Percentiles rank a stretch among this genome's conserved stretches.
phyloP scores from a whole-genome alignment of 371 early-diverging fungal species.

The Zopfochytrium polystomum region DNA sequence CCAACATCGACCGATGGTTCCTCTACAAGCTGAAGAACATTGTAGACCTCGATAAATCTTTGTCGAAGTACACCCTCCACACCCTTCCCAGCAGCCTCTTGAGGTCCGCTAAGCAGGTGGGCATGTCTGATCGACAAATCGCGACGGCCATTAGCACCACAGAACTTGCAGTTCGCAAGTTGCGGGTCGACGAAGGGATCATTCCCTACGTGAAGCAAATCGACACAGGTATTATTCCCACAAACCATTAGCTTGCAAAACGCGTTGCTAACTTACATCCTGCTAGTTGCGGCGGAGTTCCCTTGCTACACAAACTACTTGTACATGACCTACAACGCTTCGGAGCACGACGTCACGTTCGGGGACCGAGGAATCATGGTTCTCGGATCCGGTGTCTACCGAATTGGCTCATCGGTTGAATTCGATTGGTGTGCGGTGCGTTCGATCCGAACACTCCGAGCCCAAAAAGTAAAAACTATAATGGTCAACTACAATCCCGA shows the following conservation, averaged over 20 bases:
- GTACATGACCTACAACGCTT: conserved; percentile 93
- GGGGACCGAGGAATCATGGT: conserved; percentile 90
- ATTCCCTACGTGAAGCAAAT: conserved; percentile 94
- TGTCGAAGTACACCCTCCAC: conserved; percentile 43
- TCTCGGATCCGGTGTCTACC: conserved; percentile 93
- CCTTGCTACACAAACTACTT: conserved; percentile 94
- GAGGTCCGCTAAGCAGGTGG: conserved; percentile 79
- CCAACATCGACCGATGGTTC: conserved; percentile 93
- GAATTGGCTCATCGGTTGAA: conserved; percentile 95
- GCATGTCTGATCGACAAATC: conserved; percentile 89
- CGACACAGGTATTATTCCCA: conserved; percentile 64
- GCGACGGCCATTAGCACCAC: conserved; percentile 71
- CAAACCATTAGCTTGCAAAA: neutral
- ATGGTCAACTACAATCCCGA: conserved; percentile 98
- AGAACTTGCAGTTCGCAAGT: conserved; percentile 82
- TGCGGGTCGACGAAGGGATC: conserved; percentile 72
- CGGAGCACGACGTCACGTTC: conserved; percentile 81
- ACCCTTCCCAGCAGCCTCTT: conserved; percentile 61
- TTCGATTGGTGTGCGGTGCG: conserved; percentile 97
- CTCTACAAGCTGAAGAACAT: conserved; percentile 83
- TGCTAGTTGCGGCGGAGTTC: conserved; percentile 88
- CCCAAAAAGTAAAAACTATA: conserved; percentile 77
- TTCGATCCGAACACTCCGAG: conserved; percentile 83
- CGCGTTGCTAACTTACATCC: neutral
- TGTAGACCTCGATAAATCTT: conserved; percentile 43